Percentiles rank a stretch among this genome's conserved stretches.
Evolutionary conservation across 2,329 filamentous ascomycete species (phyloP).

Genomic region (Phyllosticta citriasiana): DNA sequence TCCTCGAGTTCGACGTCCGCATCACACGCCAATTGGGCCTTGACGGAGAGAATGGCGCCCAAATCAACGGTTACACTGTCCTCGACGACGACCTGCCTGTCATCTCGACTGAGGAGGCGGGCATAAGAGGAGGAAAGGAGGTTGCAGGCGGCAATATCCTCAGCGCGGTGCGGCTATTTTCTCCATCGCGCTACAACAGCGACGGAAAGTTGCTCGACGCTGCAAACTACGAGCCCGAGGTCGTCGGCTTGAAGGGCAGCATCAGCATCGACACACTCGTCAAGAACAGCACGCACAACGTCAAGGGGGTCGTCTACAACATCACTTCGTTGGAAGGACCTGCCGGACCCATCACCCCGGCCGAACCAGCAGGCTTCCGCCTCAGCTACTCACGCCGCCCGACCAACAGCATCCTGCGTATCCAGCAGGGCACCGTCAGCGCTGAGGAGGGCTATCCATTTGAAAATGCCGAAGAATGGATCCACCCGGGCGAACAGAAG

Average conservation of each 20-base stretch:
- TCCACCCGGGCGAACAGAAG: not conserved
- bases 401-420: conserved; percentile 3
- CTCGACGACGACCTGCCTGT: not conserved
- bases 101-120: not conserved
- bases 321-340: not conserved
- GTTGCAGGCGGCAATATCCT: not conserved
- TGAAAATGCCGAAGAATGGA: not conserved
- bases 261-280: not conserved
- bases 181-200: not conserved
- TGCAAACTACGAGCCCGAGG: not conserved
- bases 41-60: conserved; percentile 6
- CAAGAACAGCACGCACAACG: conserved; percentile 5
- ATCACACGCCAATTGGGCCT: conserved; percentile 4
- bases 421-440: conserved; percentile 2
- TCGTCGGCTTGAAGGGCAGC: not conserved
- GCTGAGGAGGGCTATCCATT: conserved; percentile 1
- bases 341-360: not conserved
- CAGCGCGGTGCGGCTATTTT: not conserved
- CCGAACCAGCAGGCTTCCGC: conserved; percentile 1
- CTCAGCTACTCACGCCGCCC: conserved; percentile 5
- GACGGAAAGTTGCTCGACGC: not conserved
- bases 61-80: conserved; percentile 7
- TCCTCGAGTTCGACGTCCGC: conserved; percentile 9
- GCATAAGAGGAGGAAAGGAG: not conserved
- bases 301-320: conserved; percentile 8